Evolutionary conservation across 495 filamentous ascomycete species (phyloP).

Genomic region (Lophiotrema nucula): DNA sequence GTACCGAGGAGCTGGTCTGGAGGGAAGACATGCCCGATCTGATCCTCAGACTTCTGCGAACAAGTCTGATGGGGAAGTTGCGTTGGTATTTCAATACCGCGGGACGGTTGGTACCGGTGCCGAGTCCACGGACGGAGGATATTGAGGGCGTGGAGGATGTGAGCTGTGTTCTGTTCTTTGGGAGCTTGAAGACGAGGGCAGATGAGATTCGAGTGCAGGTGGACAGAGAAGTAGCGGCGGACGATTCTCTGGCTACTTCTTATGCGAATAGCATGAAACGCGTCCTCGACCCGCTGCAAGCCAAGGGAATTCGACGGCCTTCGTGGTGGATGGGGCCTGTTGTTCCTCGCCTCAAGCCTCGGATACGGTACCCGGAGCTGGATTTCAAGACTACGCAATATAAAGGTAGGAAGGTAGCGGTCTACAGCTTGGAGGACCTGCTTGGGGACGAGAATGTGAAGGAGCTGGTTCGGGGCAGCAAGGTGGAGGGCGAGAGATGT

Average conservation of each 20-base stretch:
- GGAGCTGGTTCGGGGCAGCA: conserved; percentile 34
- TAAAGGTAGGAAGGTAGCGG: conserved; percentile 21
- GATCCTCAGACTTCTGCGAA: conserved; percentile 54
- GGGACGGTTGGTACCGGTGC: conserved; percentile 2
- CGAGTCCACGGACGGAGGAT: conserved; percentile 35
- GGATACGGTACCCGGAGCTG: conserved; percentile 22
- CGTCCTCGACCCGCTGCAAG: conserved; percentile 9
- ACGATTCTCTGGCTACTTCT: background rate
- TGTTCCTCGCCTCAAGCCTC: conserved; percentile 18
- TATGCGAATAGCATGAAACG: background rate
- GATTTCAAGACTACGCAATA: conserved; percentile 23
- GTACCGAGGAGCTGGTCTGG: conserved; percentile 52
- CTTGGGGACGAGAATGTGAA: conserved; percentile 39
- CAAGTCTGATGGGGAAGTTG: conserved; percentile 38
- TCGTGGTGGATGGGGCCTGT: conserved; percentile 13
- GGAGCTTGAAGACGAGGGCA: conserved; percentile 9
- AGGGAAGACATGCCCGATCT: conserved; percentile 66
- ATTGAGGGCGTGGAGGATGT: conserved; percentile 38
- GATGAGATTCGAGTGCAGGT: conserved; percentile 17
- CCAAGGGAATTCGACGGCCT: background rate
- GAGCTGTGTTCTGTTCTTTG: conserved; percentile 26
- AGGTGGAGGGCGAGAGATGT: conserved; percentile 41
- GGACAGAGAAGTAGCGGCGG: background rate
- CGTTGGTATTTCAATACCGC: conserved; percentile 18
- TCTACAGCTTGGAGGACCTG: conserved; percentile 31